Percentiles rank a stretch among this genome's conserved stretches.
Conservation (phyloP, 495 filamentous ascomycete genomes). For the Penicillium paradoxum region DNA sequence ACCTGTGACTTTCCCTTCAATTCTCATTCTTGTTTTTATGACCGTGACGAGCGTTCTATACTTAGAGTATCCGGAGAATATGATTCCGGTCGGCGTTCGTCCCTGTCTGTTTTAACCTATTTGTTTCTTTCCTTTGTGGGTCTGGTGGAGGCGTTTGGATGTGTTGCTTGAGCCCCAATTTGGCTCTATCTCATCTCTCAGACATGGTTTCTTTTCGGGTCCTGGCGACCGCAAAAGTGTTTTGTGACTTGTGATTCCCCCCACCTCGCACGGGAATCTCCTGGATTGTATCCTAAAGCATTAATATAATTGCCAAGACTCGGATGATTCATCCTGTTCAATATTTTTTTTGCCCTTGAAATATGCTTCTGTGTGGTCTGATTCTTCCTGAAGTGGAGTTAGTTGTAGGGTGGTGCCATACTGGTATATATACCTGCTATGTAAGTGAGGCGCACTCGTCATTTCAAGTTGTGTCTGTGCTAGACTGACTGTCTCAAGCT, state of each 20-base stretch:
- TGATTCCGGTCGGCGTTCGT: slow-evolving; percentile 4
- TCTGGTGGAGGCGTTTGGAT: neutral
- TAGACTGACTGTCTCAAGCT: neutral
- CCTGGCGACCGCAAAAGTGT: slow-evolving; percentile 29
- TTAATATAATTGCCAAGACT: slow-evolving; percentile 30
- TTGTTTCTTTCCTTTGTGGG: neutral
- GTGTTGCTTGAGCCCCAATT: slow-evolving; percentile 2
- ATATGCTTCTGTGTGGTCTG: neutral
- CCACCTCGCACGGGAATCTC: neutral
- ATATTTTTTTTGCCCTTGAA: neutral
- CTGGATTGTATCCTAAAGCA: slow-evolving; percentile 20
- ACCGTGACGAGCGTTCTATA: slow-evolving; percentile 17
- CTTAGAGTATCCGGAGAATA: slow-evolving; percentile 12
- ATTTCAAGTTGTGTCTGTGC: neutral
- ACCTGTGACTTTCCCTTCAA: neutral
- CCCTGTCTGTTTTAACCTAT: neutral
- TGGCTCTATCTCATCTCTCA: slow-evolving; percentile 19
- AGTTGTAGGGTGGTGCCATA: neutral
- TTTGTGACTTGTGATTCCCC: slow-evolving; percentile 18
- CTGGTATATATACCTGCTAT: neutral
- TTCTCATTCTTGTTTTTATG: slow-evolving; percentile 10
- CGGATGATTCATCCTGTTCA: slow-evolving; percentile 12
- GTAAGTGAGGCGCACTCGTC: neutral
- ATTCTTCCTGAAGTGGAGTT: neutral
- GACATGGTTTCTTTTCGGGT: slow-evolving; percentile 13